phyloP scores from a whole-genome alignment of 2,329 filamentous ascomycete genomes.

The Boeremia exigua region DNA sequence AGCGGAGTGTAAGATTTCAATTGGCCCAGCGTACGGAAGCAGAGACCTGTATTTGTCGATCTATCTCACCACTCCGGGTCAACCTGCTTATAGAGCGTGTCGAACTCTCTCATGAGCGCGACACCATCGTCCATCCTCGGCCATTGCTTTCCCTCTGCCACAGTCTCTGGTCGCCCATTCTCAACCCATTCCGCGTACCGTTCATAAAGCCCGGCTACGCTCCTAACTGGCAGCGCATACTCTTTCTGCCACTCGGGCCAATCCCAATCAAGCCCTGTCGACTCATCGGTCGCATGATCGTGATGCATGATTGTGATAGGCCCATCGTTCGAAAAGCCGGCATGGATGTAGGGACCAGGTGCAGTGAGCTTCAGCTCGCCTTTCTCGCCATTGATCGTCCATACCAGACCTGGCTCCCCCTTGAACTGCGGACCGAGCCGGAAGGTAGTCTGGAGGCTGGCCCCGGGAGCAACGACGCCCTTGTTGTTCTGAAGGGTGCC shows the following conservation, averaged over 20 bases:
- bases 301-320: slow-evolving; percentile 35
- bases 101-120: slow-evolving; percentile 54
- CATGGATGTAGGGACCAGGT: slow-evolving; percentile 55
- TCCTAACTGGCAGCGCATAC: slow-evolving; percentile 26
- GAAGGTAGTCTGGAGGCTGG: slow-evolving; percentile 18
- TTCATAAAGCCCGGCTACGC: slow-evolving; percentile 38
- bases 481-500: slow-evolving; percentile 31
- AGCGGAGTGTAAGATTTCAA: no score
- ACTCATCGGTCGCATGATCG: slow-evolving; percentile 32
- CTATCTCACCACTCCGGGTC: slow-evolving; percentile 8
- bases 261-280: slow-evolving; percentile 46
- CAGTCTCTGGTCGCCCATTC: slow-evolving; percentile 9
- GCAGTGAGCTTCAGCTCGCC: slow-evolving; percentile 23
- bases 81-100: slow-evolving; percentile 20
- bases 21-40: no score
- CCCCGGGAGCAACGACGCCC: slow-evolving; percentile 10
- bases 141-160: slow-evolving; percentile 30
- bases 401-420: slow-evolving; percentile 17
- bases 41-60: no score
- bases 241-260: slow-evolving; percentile 50
- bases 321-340: slow-evolving; percentile 15
- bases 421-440: slow-evolving; percentile 25
- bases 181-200: slow-evolving; percentile 34
- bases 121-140: slow-evolving; percentile 54
- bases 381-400: slow-evolving; percentile 25